A percentile compares a stretch with the other conserved stretches of the same genome.
Conservation (phyloP, 2,329 filamentous ascomycete species). For the Fulvia fulva region DNA sequence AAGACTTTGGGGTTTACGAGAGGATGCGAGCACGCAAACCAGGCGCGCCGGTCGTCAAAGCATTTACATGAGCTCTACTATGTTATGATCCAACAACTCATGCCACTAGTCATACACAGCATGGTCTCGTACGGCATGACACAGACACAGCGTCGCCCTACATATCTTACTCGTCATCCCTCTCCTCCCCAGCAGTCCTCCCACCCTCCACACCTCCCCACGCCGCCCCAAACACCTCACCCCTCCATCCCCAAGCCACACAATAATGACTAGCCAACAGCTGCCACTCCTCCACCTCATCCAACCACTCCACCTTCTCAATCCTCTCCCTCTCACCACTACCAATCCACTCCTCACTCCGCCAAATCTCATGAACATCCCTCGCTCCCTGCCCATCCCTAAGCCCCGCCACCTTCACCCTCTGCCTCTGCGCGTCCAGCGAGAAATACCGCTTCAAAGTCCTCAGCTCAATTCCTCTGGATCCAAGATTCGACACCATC, state of each 20-base stretch:
- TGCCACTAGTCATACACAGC: too few species aligned
- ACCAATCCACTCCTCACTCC: conserved; percentile 65
- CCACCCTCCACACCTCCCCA: conserved; percentile 24
- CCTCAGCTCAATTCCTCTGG: conserved; percentile 77
- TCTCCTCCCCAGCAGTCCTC: conserved; percentile 14
- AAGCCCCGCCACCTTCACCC: conserved; percentile 67
- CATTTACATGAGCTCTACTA: too few species aligned
- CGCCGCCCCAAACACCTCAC: conserved; percentile 20
- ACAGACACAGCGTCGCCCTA: too few species aligned
- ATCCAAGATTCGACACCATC: conserved; percentile 86
- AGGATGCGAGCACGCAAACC: background rate
- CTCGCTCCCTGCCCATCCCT: conserved; percentile 51
- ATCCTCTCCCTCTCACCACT: conserved; percentile 72
- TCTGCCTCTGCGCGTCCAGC: conserved; percentile 61
- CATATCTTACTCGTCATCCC: conserved; percentile 20
- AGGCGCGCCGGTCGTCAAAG: too few species aligned
- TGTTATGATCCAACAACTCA: too few species aligned
- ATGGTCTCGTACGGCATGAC: too few species aligned
- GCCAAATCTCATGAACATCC: conserved; percentile 63
- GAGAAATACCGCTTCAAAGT: conserved; percentile 71
- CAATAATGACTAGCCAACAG: conserved; percentile 85
- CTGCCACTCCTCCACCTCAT: conserved; percentile 93
- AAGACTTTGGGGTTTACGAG: background rate
- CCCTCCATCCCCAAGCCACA: conserved; percentile 81
- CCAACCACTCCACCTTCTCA: conserved; percentile 75